Conservation (phyloP, 768 basidiomycete species). For the Crassisporium funariophilum region DNA sequence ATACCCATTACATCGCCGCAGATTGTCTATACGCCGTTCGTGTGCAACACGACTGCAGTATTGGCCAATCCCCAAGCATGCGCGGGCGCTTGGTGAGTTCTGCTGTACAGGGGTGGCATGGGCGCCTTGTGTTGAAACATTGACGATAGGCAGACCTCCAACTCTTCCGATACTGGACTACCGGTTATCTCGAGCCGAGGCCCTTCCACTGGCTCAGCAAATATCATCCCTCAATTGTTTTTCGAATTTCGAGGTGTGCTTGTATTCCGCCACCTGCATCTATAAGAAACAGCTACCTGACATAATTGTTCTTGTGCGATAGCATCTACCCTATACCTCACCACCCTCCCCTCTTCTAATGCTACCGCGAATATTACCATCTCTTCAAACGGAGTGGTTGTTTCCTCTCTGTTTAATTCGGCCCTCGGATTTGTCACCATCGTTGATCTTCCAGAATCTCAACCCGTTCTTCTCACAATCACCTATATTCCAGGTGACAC, state of each 20-base stretch:
- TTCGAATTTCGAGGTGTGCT: conserved; percentile 52
- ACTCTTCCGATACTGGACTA: conserved; percentile 18
- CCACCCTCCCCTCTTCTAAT: conserved; percentile 46
- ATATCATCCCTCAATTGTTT: conserved; percentile 60
- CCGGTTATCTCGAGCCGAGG: conserved; percentile 42
- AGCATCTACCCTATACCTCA: conserved; percentile 49
- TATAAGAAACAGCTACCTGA: not conserved
- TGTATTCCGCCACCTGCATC: not conserved
- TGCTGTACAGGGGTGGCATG: not conserved
- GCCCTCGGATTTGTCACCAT: conserved; percentile 39
- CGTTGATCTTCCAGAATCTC: conserved; percentile 40
- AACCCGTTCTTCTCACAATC: conserved; percentile 43
- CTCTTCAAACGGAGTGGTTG: conserved; percentile 36
- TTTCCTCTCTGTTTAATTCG: conserved; percentile 42
- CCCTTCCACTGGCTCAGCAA: conserved; percentile 39
- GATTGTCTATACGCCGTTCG: conserved; percentile 50
- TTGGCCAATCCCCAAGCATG: conserved; percentile 31
- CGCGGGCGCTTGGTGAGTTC: conserved; percentile 46
- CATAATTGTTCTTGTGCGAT: too few relatives aligned
- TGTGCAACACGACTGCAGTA: conserved; percentile 37
- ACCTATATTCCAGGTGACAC: conserved; percentile 20
- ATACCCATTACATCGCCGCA: conserved; percentile 39
- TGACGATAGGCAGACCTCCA: conserved; percentile 28
- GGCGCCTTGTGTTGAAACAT: conserved; percentile 3
- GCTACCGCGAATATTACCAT: conserved; percentile 56